Conservation (phyloP, 306 rosid genomes). For the Spatholobus suberectus region DNA sequence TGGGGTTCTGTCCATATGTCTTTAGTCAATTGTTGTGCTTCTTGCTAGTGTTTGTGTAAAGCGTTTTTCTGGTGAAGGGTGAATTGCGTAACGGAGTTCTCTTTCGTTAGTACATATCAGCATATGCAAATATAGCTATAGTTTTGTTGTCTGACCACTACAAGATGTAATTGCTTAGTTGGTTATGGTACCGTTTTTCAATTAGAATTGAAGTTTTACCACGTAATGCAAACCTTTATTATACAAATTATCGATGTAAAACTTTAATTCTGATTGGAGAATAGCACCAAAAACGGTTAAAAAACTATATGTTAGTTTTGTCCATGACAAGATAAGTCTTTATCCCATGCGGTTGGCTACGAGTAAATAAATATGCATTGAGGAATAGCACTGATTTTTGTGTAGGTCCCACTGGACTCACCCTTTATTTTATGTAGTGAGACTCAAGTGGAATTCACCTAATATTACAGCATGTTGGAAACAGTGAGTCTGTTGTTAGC, state of each 20-base stretch:
- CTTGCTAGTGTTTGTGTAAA: neutral
- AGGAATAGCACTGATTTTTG: neutral
- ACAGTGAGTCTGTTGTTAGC: neutral
- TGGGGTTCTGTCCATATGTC: constrained; percentile 21
- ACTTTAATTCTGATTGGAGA: neutral
- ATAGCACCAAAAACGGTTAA: neutral
- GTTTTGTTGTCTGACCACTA: neutral
- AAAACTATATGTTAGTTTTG: neutral
- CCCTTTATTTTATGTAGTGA: neutral
- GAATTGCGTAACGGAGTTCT: neutral
- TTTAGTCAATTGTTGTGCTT: neutral
- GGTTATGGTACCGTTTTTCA: neutral
- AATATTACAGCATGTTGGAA: neutral
- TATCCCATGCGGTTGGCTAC: neutral
- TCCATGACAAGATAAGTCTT: neutral
- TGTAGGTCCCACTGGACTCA: neutral
- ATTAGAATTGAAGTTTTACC: neutral
- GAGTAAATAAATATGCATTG: neutral
- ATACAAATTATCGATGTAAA: neutral
- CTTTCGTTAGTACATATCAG: neutral
- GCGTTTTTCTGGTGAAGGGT: constrained; percentile 5
- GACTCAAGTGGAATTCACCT: neutral
- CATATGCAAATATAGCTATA: neutral
- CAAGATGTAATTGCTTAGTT: neutral
- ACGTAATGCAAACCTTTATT: neutral